Conservation (phyloP, 2,329 filamentous ascomycete genomes). For the Fusarium camptoceras region DNA sequence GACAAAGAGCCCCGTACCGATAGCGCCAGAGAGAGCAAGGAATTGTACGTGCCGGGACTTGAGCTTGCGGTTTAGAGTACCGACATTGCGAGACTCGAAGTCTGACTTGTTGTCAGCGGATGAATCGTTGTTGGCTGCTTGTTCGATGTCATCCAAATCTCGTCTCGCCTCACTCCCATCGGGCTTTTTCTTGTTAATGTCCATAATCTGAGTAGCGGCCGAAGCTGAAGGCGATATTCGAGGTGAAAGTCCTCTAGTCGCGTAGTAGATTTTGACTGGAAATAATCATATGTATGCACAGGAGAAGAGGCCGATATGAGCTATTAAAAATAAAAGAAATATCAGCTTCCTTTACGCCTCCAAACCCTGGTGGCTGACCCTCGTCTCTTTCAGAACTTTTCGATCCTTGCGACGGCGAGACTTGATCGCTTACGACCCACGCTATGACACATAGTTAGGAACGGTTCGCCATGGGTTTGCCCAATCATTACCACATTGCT, state of each 20-base stretch:
- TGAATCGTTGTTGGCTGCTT: constrained; percentile 25
- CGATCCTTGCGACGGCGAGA: background rate
- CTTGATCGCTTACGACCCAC: background rate
- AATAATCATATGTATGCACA: no score
- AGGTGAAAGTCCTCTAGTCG: no score
- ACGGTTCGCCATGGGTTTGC: background rate
- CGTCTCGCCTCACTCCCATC: constrained; percentile 19
- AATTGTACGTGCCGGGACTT: constrained; percentile 72
- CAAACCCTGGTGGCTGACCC: background rate
- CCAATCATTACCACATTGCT: background rate
- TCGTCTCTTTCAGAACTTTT: background rate
- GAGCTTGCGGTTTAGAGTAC: constrained; percentile 29
- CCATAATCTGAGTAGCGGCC: background rate
- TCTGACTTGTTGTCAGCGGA: constrained; percentile 15
- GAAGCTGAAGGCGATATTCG: no score
- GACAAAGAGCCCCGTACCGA: constrained; percentile 32
- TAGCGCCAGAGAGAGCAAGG: constrained; percentile 56
- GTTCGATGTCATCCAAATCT: constrained; percentile 21
- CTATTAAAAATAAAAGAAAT: constrained; percentile 1
- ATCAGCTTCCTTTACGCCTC: background rate
- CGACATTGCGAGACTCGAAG: constrained; percentile 27
- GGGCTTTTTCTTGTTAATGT: constrained; percentile 10
- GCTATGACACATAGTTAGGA: constrained; percentile 3
- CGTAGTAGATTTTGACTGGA: no score
- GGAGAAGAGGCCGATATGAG: background rate